Evolutionary conservation across 768 basidiomycete genomes (phyloP), one percentile per base, ranked within the genome.

Genomic region (Leccinum olivaceopallidum): DNA sequence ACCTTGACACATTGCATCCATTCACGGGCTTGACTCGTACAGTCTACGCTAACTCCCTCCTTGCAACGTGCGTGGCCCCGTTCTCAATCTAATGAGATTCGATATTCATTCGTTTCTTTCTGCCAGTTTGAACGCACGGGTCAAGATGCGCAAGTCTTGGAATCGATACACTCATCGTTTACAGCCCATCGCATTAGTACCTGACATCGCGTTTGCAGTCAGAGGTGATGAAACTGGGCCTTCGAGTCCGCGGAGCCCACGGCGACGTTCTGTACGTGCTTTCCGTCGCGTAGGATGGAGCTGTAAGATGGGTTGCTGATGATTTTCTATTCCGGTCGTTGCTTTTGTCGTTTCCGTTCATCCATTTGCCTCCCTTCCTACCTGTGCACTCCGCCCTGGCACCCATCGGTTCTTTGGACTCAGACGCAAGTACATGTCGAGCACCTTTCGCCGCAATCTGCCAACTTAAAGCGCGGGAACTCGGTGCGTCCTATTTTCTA

Each of bases 41-140:
- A 71, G 69, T 71, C 12, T 66, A 71, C 12, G 69, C 69, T 42
- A 72, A 72, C 26, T 72, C 64, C 32, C 53, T 71, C 13, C 60
- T 71, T 47, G 71, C 69, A n/a, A 71, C 61, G 71, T 71, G 52
- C 8, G 14, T 22, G 13, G 14, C 34, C 7, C 20, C n/a, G 28
- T 16, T 18, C 20, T 5, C 4, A 3, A 14, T 8, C 16, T 3
- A 18, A 14, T 10, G 16, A 60, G 47, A 28, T 52, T 28, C 20
- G 14, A 71, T 63, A 52, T 60, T 36, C 69, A 32, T 60, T 65
- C 26, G 12, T 20, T 20, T 47, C 20, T 13, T 12, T 22, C n/a
- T 47, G 20, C 20, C 10, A 70, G 71, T 42, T 60, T 72, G 36
- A 71, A 71, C n/a, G 44, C 69, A 4, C 71, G 66, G 22, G 44